Base-by-base conservation (phyloP, 1,284 basidiomycete species). In the Exobasidium cylindrosporum region DNA sequence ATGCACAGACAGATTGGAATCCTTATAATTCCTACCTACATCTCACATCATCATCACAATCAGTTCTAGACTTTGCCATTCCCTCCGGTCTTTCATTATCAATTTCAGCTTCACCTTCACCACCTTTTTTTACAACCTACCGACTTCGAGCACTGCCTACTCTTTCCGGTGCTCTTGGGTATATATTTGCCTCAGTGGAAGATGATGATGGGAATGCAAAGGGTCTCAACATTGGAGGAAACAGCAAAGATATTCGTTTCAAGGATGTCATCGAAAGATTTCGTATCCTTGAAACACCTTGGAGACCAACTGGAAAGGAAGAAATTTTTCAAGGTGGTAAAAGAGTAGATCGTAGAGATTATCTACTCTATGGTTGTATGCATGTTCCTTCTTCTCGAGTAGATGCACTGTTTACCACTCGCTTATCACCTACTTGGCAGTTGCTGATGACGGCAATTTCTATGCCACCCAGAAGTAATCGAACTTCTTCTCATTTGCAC, bases 21-120 rank as follows among this genome's bases (percentile, higher is more conserved):
- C 91, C 95, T 80, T 92, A 97, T 81, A 94, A 94, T 77, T 85
- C 94, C 5, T 97, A 93, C 77, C 87, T 89, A 4, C 91, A 95
- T 72, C 79, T 97, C 40, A 97, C 92, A 4, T 86, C 91, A 46
- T 90, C 91, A 40, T 94, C 91, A 1, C 57, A 69, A 7, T 76
- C 62, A 4, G 86, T 93, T 66, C 85, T 93, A 66, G 91, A 93
- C 81, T 93, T 93, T 73, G 84, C 84, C 24, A 87, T 92, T 31
- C 91, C 91, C 6, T 83, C 84, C 61, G 91, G 90, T 1, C 83
- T 93, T 24, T 86, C 89, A 70, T 84, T 93, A 63, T 87, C 88
- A 3, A 85, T 95, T 57, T 92, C 92, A 17, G 94, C 95, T 72
- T 88, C 91, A 1, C 91, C 93, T 4, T 91, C 93, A 74, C 85